Base-by-base conservation (phyloP, 73 alveolate species). In the Paramecium biaurelia region DNA sequence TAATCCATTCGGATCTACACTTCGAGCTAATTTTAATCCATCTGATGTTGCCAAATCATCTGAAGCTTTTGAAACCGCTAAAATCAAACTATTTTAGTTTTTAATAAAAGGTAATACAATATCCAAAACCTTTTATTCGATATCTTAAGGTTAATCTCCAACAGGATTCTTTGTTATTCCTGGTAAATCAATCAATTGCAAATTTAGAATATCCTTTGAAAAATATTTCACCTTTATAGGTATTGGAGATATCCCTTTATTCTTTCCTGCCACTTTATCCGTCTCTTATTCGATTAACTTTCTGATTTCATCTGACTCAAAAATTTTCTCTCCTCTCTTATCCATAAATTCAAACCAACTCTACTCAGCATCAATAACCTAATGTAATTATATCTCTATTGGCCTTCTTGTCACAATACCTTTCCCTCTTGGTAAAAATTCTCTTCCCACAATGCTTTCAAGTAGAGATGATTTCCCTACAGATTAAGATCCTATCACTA, bases 331-430 rank as follows among this genome's bases (percentile, higher is more conserved):
- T 1, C 95, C 96, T 59, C 90, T 87, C 23, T 92, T 67, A 92
- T 98, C 99, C 92, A 70, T 56, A 85, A 95, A 70, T 58, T 94
- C 96, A 42, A 93, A 96, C 90, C 93, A 95, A 23, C 92, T 96
- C 82, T 84, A 34, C 5, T 20, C 86, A 85, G 56, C 76, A 70
- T 45, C 92, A 2, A 23, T 23, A 12, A 86, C 57, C 28, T 93
- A 70, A 26, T 53, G 93, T 11, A 97, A 92, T 89, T 97, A 95
- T 28, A 98, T 86, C 11, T 96, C 95, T 53, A 98, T 89, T 2
- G 99, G 99, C 56, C 99, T 92, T 7, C 99, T 92, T 79, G 99
- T 98, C 14, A 98, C 99, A 58, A 98, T 98, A 21, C 99, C 99
- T n/a, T 94, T 90, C 9, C 99, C 99, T 53, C 99, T 76, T 5